These are phyloP conservation scores for Podospora fimiseda DNA, from an alignment of 495 filamentous ascomycete genomes.

Conservation along the genomic window DNA sequence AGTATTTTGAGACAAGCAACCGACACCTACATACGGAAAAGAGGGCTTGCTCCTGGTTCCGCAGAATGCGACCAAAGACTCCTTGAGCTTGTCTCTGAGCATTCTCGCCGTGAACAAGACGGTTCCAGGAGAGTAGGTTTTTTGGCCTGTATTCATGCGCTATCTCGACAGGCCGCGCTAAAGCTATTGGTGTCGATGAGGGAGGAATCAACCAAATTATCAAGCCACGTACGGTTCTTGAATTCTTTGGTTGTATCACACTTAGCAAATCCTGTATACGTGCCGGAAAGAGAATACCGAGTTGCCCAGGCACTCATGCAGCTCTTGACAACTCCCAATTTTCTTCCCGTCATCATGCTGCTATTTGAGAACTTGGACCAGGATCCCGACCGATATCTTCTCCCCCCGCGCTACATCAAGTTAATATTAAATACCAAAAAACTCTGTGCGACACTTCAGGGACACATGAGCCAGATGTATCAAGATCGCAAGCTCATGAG, in stretches of 20 bases:
- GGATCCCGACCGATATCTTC: conserved; percentile 2
- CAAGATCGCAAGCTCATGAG: conserved; percentile 14
- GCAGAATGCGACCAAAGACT: conserved; percentile 9
- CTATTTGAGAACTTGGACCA: conserved; percentile 9
- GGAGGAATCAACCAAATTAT: conserved; percentile 1
- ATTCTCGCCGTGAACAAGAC: conserved; percentile 1
- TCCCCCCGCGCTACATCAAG: conserved; percentile 7
- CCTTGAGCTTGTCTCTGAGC: conserved; percentile 9
- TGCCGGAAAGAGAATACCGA: conserved; percentile 4
- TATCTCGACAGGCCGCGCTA: conserved; percentile 6
- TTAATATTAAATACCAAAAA: background rate
- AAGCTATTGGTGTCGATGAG: conserved; percentile 5
- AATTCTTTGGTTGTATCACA: conserved; percentile 4
- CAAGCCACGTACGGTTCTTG: conserved; percentile 7
- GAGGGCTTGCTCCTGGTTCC: conserved; percentile 3
- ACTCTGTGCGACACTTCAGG: conserved; percentile 1
- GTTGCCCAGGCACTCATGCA: conserved; percentile 10
- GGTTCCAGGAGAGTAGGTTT: conserved; percentile 12
- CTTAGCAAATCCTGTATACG: conserved; percentile 3
- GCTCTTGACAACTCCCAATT: conserved; percentile 6
- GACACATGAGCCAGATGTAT: background rate
- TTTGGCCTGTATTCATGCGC: conserved; percentile 11
- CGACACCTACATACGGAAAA: conserved; percentile 3
- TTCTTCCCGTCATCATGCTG: conserved; percentile 5
- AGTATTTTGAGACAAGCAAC: conserved; percentile 3